Conservation (phyloP, 2,329 filamentous ascomycete species). For the Didymella exigua region DNA sequence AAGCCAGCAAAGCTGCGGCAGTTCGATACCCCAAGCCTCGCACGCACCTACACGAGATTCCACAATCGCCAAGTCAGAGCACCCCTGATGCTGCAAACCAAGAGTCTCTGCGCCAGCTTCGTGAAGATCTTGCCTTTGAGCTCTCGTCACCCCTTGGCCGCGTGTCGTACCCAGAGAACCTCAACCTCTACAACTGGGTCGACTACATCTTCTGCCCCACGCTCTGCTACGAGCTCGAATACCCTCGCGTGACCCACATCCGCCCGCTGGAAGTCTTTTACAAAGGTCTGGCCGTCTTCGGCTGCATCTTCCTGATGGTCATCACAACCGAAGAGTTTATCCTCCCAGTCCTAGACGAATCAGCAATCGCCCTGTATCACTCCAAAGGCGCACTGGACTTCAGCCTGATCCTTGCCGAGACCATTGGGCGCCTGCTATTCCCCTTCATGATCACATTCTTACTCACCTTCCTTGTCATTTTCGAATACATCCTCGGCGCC, state of each 20-base stretch:
- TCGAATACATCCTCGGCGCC: slow-evolving; percentile 93
- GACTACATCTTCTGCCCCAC: slow-evolving; percentile 94
- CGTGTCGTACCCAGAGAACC: slow-evolving; percentile 86
- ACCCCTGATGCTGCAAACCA: slow-evolving; percentile 49
- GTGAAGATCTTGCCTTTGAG: slow-evolving; percentile 87
- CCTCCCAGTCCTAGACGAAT: slow-evolving; percentile 81
- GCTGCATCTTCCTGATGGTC: slow-evolving; percentile 93
- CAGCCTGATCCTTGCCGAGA: slow-evolving; percentile 82
- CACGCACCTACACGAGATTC: slow-evolving; percentile 61
- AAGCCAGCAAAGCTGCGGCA: slow-evolving; percentile 69
- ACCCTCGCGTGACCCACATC: slow-evolving; percentile 77
- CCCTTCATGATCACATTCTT: slow-evolving; percentile 97
- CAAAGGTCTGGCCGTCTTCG: slow-evolving; percentile 89
- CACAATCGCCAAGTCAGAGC: slow-evolving; percentile 50
- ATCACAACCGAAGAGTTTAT: slow-evolving; percentile 95
- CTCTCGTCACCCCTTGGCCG: slow-evolving; percentile 88
- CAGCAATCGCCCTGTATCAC: slow-evolving; percentile 60
- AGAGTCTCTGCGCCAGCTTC: slow-evolving; percentile 65
- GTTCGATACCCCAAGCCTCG: slow-evolving; percentile 70
- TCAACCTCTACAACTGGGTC: slow-evolving; percentile 79
- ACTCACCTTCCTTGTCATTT: slow-evolving; percentile 96
- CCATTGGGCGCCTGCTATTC: slow-evolving; percentile 88
- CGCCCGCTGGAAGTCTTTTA: slow-evolving; percentile 81
- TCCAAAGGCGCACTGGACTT: slow-evolving; percentile 65
- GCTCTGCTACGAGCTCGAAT: slow-evolving; percentile 96